Base-by-base conservation (phyloP, 2,329 filamentous ascomycete genomes). In the Mycosphaerelloides madeirae region DNA sequence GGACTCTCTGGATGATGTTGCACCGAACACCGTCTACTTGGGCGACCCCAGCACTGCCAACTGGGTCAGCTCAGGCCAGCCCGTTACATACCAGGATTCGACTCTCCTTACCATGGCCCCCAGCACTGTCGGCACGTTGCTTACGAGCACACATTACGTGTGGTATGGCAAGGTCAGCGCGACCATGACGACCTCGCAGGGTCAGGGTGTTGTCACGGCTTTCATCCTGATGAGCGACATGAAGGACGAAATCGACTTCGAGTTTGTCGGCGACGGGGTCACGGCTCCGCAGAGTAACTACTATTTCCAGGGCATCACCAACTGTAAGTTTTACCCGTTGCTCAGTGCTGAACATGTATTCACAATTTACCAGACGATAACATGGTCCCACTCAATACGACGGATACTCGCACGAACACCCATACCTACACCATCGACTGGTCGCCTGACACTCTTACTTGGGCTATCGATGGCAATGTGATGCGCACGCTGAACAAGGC, bases 161-260 rank as follows among this genome's bases (percentile, higher is more conserved):
- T 97, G 93, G 93, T 98, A 97, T 68, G 93, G 93, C 63, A 95
- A 86, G 68, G 83, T 95, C 60, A 85, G 84, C 66, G 88, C 87
- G 43, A 85, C 74, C 44, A 74, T 97, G 67, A 93, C 88, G 75
- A 91, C 89, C 0, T 85, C 84, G 53, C 83, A 86, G 60, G 90
- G 89, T 46, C 71, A 75, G 35, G 93, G 93, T 75, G 93, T 98
- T 16, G 85, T 98, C n/a, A 94, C 89, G 2, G 91, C 89, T 22
- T 98, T 98, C 65, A 98, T 98, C 65, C 75, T 97, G 62, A 81
- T 96, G 68, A 90, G 86, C 29, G 91, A 97, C 61, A 85, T 94
- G 62, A 95, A 96, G 76, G 93, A 98, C 63, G 93, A 98, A 69
- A 95, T 98, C 60, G 93, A 98, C 71, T 97, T 88, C 65, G 93